These are phyloP conservation scores for Haplographium delicatum DNA, from an alignment of 495 filamentous ascomycete species.

Conservation along the genomic window DNA sequence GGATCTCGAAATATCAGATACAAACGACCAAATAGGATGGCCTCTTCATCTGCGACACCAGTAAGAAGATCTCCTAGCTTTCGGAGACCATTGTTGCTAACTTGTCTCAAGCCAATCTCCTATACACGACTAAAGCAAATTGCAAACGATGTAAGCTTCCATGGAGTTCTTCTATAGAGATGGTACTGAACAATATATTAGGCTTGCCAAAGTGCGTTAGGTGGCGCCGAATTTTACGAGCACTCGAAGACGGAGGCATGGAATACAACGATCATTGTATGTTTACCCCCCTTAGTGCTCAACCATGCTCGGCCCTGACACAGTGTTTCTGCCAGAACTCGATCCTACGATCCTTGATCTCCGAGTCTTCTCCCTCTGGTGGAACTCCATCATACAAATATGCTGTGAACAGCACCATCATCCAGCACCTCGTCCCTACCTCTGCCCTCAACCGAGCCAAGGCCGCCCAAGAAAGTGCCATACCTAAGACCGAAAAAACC, in stretches of 20 bases:
- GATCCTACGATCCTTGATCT: slow-evolving; percentile 79
- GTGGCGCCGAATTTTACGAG: slow-evolving; percentile 67
- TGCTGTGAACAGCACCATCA: slow-evolving; percentile 94
- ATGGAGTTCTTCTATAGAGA: slow-evolving; percentile 18
- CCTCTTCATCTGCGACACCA: slow-evolving; percentile 18
- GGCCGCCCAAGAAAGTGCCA: slow-evolving; percentile 30
- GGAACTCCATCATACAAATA: slow-evolving; percentile 70
- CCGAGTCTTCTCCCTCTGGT: slow-evolving; percentile 63
- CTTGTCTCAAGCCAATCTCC: slow-evolving; percentile 60
- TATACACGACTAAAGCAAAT: slow-evolving; percentile 75
- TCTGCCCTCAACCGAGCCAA: slow-evolving; percentile 48
- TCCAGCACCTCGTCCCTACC: slow-evolving; percentile 72
- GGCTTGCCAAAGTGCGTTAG: slow-evolving; percentile 79
- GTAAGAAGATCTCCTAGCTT: slow-evolving; percentile 6
- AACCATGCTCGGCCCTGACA: not conserved
- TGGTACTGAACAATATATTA: slow-evolving; percentile 31
- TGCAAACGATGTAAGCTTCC: slow-evolving; percentile 62
- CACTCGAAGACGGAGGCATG: slow-evolving; percentile 73
- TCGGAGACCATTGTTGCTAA: slow-evolving; percentile 8
- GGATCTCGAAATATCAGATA: not conserved
- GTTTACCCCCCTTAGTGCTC: slow-evolving; percentile 26
- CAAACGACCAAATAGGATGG: slow-evolving; percentile 7
- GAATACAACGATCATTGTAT: slow-evolving; percentile 90
- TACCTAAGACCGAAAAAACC: slow-evolving; percentile 30
- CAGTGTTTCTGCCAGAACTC: slow-evolving; percentile 55